These are phyloP conservation scores for Macrophomina tecta DNA, from an alignment of 2,329 filamentous ascomycete genomes.

Conservation along the genomic window DNA sequence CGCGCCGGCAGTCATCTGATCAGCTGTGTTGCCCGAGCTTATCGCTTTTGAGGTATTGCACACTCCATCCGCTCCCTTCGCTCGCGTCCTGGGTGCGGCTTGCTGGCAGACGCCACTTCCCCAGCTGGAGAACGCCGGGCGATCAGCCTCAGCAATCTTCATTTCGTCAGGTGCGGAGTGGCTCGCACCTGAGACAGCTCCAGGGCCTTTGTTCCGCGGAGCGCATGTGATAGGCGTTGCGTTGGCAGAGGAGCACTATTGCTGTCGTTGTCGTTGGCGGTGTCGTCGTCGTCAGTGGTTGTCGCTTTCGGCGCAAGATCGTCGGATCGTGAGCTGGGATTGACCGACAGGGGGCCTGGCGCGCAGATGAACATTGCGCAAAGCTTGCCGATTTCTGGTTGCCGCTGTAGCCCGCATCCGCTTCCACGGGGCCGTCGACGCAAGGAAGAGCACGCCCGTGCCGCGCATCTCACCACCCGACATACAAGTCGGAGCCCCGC, in stretches of 20 bases:
- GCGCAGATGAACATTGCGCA: conserved; percentile 24
- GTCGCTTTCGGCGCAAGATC: conserved; percentile 20
- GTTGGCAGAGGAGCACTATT: background rate
- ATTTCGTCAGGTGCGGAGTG: conserved; percentile 1
- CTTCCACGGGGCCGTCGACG: conserved; percentile 14
- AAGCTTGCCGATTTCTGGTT: conserved; percentile 22
- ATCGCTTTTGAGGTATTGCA: conserved; percentile 17
- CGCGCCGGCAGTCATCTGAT: conserved; percentile 23
- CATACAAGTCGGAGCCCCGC: background rate
- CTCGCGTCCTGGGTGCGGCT: conserved; percentile 17
- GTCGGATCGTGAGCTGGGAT: conserved; percentile 21
- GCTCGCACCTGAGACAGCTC: conserved; percentile 14
- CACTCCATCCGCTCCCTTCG: conserved; percentile 11
- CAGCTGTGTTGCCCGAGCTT: conserved; percentile 1
- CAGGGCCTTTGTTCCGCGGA: background rate
- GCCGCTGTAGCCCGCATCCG: conserved; percentile 20
- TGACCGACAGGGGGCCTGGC: conserved; percentile 17
- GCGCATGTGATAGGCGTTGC: conserved; percentile 21
- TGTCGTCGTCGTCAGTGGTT: conserved; percentile 13
- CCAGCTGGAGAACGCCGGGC: conserved; percentile 19
- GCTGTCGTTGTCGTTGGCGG: background rate
- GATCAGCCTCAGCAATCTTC: conserved; percentile 21
- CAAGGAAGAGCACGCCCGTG: conserved; percentile 17
- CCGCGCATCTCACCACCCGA: conserved; percentile 13
- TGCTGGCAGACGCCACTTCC: conserved; percentile 22